Evolutionary conservation across 2,329 filamentous ascomycete genomes (phyloP), one percentile per base, ranked within the genome.

Genomic region (Nemania bipapillata): DNA sequence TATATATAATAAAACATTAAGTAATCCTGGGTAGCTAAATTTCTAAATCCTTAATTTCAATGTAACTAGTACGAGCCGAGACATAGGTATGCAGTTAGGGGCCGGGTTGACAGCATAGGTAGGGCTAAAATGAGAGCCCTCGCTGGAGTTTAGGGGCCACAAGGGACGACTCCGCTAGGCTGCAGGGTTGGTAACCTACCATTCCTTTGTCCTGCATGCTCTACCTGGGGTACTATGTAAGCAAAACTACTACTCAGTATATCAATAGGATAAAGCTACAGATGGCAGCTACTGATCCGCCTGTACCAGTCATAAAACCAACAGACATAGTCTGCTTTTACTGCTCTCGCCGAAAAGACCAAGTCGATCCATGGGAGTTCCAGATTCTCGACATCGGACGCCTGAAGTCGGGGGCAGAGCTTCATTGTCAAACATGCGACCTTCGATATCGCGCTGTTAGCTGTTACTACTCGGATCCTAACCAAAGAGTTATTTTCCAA

Each of bases 321-420:
- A 59, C 63, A 54, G 63, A 65, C 22, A 45, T 55, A n/a, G 40
- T 55, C 30, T 60, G 63, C 24, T 65, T 65, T 17, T 65, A 60
- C 24, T 65, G 63, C 50, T 60, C 56, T 17, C 63, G 56, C 11
- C 55, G 9, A 22, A 65, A 65, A 24, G 56, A 65, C 37, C 37
- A 20, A 1, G 30, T 65, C 8, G 49, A 60, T 47, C 63, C 56
- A 20, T 65, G 63, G 63, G 50, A 60, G 47, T 65, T 65, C 50
- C 56, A 60, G 28, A 65, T 65, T 15, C 56, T 65, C 17, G 63
- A 65, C 56, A 20, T 65, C 26, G 56, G 49, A 12, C 63, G 63
- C 15, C 24, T 65, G 56, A 45, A 49, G 30, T 54, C 63, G 5
- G 63, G 63, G 3, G 63, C 63, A 0, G 49, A 60, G 2, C 49